Percentiles rank a stretch among this genome's conserved stretches.
Conservation (phyloP, 2,329 filamentous ascomycete species). For the Bimuria novae-zelandiae region DNA sequence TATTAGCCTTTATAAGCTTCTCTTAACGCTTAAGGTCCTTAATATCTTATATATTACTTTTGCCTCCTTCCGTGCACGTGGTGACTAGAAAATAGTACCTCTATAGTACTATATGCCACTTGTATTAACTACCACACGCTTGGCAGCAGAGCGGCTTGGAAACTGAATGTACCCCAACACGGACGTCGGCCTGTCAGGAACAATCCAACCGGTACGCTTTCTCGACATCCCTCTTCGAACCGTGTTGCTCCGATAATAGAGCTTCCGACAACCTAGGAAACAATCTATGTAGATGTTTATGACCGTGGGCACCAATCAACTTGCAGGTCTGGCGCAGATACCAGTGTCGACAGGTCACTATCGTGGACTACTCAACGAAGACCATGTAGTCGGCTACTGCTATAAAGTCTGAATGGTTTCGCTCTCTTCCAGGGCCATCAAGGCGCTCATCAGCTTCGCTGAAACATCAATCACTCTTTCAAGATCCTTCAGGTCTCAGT, state of each 20-base stretch:
- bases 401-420: constrained; percentile 1
- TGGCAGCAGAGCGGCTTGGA: neutral
- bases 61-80: too few relatives aligned
- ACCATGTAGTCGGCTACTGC: neutral
- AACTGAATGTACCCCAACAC: neutral
- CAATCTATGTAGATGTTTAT: constrained; percentile 1
- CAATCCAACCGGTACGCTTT: neutral
- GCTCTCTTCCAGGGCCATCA: neutral
- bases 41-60: too few relatives aligned
- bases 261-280: neutral
- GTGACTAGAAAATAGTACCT: too few relatives aligned
- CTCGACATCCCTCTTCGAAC: constrained; percentile 13
- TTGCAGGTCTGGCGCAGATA: neutral
- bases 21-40: too few relatives aligned
- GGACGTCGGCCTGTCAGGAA: neutral
- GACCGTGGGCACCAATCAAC: neutral
- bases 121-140: constrained; percentile 1
- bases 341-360: neutral
- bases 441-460: neutral
- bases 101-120: neutral
- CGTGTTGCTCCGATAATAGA: constrained; percentile 6
- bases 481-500: neutral
- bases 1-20: too few relatives aligned
- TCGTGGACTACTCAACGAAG: neutral
- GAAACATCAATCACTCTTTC: constrained; percentile 1